Conservation (phyloP, 352 stramenopile species). For the Phytopythium aichiense region DNA sequence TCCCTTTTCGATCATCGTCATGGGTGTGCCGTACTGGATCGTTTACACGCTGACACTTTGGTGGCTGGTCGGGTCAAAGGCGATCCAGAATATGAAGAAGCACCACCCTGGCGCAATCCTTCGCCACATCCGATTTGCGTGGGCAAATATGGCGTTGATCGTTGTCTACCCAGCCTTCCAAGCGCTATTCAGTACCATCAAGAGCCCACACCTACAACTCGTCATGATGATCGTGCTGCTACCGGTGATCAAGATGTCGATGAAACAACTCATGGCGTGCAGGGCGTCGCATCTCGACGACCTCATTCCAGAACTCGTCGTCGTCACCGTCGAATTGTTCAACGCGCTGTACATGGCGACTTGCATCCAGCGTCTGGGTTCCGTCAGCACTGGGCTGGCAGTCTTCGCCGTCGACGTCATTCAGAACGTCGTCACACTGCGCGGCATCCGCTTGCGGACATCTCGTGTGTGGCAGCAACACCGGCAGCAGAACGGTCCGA, state of each 20-base stretch:
- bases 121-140: neutral
- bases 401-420: neutral
- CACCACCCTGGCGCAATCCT: neutral
- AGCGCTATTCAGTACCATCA: slow-evolving; percentile 8
- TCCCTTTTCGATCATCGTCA: slow-evolving; percentile 15
- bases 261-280: slow-evolving; percentile 5
- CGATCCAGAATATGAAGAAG: neutral
- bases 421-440: neutral
- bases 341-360: slow-evolving; percentile 17
- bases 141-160: slow-evolving; percentile 7
- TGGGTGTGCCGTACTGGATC: slow-evolving; percentile 8
- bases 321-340: slow-evolving; percentile 18
- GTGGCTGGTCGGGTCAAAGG: neutral
- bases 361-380: slow-evolving; percentile 11
- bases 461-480: neutral
- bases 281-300: neutral
- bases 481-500: neutral
- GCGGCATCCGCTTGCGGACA: neutral
- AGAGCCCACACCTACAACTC: neutral
- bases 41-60: neutral
- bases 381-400: neutral
- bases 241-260: slow-evolving; percentile 6
- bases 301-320: slow-evolving; percentile 7
- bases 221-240: slow-evolving; percentile 5
- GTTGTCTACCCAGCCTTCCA: slow-evolving; percentile 13